A percentile compares a stretch with the other conserved stretches of the same genome.
Conservation (phyloP, 768 basidiomycete species). For the Tulasnella calospora region DNA sequence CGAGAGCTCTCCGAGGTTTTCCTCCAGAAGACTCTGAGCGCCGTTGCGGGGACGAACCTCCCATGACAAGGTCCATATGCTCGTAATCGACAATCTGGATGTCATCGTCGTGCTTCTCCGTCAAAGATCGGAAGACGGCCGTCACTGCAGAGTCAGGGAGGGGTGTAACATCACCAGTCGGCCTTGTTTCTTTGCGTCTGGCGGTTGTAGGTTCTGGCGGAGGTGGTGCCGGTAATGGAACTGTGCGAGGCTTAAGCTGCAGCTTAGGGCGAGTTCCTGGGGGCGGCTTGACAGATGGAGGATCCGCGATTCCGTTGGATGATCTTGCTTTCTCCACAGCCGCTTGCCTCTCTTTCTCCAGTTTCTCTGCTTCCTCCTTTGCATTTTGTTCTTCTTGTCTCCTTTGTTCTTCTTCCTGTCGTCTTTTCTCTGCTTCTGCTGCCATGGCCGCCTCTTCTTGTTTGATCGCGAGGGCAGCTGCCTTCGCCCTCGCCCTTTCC, state of each 20-base stretch:
- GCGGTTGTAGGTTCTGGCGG: not conserved
- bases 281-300: not conserved
- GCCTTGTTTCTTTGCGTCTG: not conserved
- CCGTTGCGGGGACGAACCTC: not conserved
- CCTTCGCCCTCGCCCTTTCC: slow-evolving; percentile 76
- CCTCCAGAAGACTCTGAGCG: not conserved
- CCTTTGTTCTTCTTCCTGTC: slow-evolving; percentile 22
- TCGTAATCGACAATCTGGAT: slow-evolving; percentile 12
- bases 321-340: not conserved
- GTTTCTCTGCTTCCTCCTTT: slow-evolving; percentile 24
- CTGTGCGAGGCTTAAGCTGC: slow-evolving; percentile 8
- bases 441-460: slow-evolving; percentile 27
- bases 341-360: slow-evolving; percentile 10
- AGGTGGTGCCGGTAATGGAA: not conserved
- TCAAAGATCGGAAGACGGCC: not conserved
- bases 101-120: not conserved
- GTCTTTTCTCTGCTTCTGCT: slow-evolving; percentile 29
- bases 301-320: slow-evolving; percentile 33
- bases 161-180: not conserved
- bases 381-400: slow-evolving; percentile 21
- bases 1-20: no score
- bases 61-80: slow-evolving; percentile 4
- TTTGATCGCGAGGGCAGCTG: slow-evolving; percentile 34
- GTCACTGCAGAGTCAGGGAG: not conserved
- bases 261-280: slow-evolving; percentile 9